Base-by-base conservation (phyloP, 331 rosid species). In the Spiraea crenata region DNA sequence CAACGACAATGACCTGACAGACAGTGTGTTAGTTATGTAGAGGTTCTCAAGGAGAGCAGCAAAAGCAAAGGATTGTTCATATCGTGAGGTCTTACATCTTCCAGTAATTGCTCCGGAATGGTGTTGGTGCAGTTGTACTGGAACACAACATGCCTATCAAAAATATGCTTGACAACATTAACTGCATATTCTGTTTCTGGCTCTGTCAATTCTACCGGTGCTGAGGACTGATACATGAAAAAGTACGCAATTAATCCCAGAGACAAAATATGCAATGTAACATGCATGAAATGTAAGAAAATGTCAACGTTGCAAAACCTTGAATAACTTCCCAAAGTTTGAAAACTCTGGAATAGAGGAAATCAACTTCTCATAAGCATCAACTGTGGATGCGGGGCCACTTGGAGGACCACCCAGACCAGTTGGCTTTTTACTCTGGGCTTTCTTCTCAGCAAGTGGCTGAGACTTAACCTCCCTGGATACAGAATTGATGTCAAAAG, bases 111-210 rank as follows among this genome's bases (percentile, higher is more conserved):
- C 76, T 95, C 99, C 0, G 96, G 97, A 80, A 95, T 91, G 9
- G 99, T 95, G 78, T 91, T 95, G 77, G 89, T 95, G 96, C 96
- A 87, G 91, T 91, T 95, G 83, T 85, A 95, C 81, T 95, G 99
- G 87, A 95, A 87, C 79, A 91, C 93, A 42, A 95, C 85, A 80
- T 91, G 95, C 41, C 82, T 71, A 82, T 89, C 97, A 74, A 89
- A 95, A 52, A 91, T 86, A 85, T 95, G 97, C 85, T 95, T 95
- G 63, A 95, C 97, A 74, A 81, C 96, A 79, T 91, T 91, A 71
- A 95, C 99, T 61, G 99, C 89, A 71, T 95, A 95, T 84, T 95
- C 99, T 20, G 99, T 95, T 88, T 95, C 99, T 13, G 99, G 91
- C 81, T 95, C 99, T 70, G 99, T 95, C 65, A 95, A 93, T 82